These are phyloP conservation scores for Schizonepeta tenuifolia DNA, from an alignment of 257 asterid genomes.

Conservation along the genomic window DNA sequence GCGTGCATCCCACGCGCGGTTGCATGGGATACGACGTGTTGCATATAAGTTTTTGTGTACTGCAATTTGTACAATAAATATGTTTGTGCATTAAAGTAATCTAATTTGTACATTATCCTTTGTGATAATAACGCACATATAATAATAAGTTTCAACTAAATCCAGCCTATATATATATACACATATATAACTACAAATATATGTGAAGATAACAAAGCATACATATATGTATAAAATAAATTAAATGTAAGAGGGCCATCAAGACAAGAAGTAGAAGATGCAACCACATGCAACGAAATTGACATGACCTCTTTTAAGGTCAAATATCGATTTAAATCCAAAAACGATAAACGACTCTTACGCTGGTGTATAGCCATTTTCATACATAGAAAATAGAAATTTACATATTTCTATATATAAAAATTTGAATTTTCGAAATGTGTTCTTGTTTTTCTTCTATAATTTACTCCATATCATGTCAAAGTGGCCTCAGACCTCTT, in stretches of 20 bases:
- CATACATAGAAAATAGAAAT: background rate
- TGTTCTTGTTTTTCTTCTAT: background rate
- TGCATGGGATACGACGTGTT: too few relatives aligned
- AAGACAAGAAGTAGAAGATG: background rate
- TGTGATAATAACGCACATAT: too few relatives aligned
- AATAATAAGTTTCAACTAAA: too few relatives aligned
- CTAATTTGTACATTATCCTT: too few relatives aligned
- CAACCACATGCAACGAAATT: background rate
- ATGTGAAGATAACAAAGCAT: too few relatives aligned
- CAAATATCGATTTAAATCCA: background rate
- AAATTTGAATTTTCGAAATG: background rate
- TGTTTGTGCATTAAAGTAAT: too few relatives aligned
- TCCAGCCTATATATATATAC: too few relatives aligned
- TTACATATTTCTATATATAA: too few relatives aligned
- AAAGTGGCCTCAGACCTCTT: background rate
- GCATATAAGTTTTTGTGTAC: too few relatives aligned
- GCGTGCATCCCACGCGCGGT: too few relatives aligned
- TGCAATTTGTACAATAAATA: too few relatives aligned
- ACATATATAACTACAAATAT: too few relatives aligned
- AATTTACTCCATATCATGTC: background rate
- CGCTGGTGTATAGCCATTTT: background rate
- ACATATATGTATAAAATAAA: background rate
- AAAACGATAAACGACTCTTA: background rate
- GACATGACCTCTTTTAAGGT: background rate
- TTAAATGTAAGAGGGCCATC: background rate